Percentiles rank a stretch among this genome's conserved stretches.
Evolutionary conservation across 2,329 filamentous ascomycete species (phyloP).

Genomic region (Fusarium marasasianum): DNA sequence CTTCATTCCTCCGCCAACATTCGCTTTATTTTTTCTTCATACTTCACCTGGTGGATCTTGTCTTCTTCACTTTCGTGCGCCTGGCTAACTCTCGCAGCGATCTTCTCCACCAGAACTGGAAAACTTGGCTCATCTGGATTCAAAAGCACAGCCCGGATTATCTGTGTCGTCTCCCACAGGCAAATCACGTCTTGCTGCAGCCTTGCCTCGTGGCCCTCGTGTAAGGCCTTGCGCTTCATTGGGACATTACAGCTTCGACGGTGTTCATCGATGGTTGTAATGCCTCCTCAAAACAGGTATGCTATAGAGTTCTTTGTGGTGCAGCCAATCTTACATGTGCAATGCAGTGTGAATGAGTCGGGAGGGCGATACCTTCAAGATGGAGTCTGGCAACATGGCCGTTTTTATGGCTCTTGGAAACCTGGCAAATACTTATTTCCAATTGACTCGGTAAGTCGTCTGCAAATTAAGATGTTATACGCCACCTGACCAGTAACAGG

Average conservation of each 20-base stretch:
- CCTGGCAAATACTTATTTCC: conserved; percentile 79
- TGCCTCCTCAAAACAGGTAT: conserved; percentile 47
- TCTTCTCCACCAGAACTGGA: conserved; percentile 17
- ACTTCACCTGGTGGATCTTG: conserved; percentile 8
- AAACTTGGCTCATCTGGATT: conserved; percentile 20
- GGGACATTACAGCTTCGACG: conserved; percentile 16
- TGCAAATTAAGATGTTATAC: neutral
- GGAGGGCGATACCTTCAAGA: conserved; percentile 36
- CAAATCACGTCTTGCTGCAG: conserved; percentile 15
- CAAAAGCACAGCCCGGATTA: conserved; percentile 1
- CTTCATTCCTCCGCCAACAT: neutral
- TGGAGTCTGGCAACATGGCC: conserved; percentile 68
- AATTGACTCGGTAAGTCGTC: conserved; percentile 72
- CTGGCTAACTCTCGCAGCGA: conserved; percentile 25
- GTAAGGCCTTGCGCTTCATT: conserved; percentile 3
- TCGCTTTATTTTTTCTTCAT: conserved; percentile 1
- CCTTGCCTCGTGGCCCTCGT: neutral
- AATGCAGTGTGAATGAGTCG: conserved; percentile 29
- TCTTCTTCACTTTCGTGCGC: conserved; percentile 23
- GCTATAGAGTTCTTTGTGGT: neutral
- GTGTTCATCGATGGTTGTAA: conserved; percentile 39
- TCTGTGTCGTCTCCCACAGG: conserved; percentile 4
- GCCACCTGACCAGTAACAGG: conserved; percentile 52
- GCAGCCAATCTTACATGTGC: conserved; percentile 19
- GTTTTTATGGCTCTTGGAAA: conserved; percentile 74